A percentile compares a stretch with the other conserved stretches of the same genome.
phyloP scores from a whole-genome alignment of 2,329 filamentous ascomycete genomes.

The Fonsecaea erecta region DNA sequence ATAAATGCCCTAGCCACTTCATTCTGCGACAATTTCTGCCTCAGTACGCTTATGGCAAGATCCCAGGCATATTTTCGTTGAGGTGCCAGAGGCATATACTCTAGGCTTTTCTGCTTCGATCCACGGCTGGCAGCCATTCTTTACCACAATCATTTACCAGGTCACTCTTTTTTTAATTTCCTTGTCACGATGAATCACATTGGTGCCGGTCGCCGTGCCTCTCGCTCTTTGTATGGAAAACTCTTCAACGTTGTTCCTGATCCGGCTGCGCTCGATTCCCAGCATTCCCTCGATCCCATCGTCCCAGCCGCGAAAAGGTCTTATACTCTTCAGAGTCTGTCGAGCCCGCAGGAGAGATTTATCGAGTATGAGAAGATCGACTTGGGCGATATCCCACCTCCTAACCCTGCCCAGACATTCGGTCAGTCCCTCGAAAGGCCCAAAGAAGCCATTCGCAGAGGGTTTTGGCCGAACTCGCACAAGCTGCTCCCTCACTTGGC shows the following conservation, averaged over 20 bases:
- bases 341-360: conserved; percentile 11
- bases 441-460: conserved; percentile 27
- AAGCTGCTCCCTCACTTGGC: conserved; percentile 35
- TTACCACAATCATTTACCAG: background rate
- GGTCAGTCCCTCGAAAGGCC: conserved; percentile 16
- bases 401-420: conserved; percentile 8
- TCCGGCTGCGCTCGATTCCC: conserved; percentile 9
- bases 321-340: conserved; percentile 17
- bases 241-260: conserved; percentile 15
- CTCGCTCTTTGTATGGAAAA: conserved; percentile 24
- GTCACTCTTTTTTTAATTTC: conserved; percentile 1
- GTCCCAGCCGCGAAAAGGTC: conserved; percentile 3
- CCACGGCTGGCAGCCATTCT: background rate
- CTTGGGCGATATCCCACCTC: conserved; percentile 5
- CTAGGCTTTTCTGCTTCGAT: conserved; percentile 1
- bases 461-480: conserved; percentile 25
- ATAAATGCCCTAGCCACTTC: background rate
- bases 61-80: background rate
- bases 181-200: conserved; percentile 11
- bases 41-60: background rate
- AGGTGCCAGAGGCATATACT: conserved; percentile 4
- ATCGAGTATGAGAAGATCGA: conserved; percentile 21
- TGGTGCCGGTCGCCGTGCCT: conserved; percentile 21
- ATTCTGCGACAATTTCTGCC: conserved; percentile 1
- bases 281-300: conserved; percentile 17